Percentiles rank a stretch among this genome's conserved stretches.
Evolutionary conservation across 2,329 filamentous ascomycete genomes (phyloP).

Genomic region (Pseudogymnoascus sp.): DNA sequence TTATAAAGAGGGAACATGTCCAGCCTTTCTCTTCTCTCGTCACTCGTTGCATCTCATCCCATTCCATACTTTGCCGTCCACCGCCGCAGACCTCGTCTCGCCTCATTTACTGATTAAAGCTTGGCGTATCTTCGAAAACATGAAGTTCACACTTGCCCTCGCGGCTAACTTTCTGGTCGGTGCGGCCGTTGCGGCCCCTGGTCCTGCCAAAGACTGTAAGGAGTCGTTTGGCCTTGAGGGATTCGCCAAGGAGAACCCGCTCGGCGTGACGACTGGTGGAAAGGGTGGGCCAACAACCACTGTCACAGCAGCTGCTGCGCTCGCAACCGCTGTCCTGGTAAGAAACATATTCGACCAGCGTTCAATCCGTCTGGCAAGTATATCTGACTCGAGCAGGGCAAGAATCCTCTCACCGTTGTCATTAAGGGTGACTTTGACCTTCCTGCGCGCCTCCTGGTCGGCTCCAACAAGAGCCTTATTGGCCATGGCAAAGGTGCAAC

Average conservation of each 20-base stretch:
- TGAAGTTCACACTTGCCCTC: background rate
- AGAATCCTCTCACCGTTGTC: slow-evolving; percentile 38
- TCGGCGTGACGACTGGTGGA: slow-evolving; percentile 38
- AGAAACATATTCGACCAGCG: slow-evolving; percentile 24
- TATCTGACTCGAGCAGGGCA: slow-evolving; percentile 28
- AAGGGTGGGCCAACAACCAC: slow-evolving; percentile 39
- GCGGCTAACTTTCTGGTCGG: background rate
- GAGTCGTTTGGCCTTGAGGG: background rate
- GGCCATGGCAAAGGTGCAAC: slow-evolving; percentile 30
- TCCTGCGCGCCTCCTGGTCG: slow-evolving; percentile 18
- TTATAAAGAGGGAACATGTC: background rate
- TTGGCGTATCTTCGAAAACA: background rate
- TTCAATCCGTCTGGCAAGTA: background rate
- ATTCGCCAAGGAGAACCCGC: slow-evolving; percentile 8
- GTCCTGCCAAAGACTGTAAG: background rate
- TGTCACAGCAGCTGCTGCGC: slow-evolving; percentile 38
- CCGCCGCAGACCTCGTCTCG: background rate
- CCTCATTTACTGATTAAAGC: background rate
- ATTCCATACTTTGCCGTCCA: background rate
- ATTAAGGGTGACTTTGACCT: slow-evolving; percentile 33
- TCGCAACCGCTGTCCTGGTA: slow-evolving; percentile 32
- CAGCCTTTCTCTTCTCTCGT: background rate
- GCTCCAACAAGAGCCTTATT: slow-evolving; percentile 42
- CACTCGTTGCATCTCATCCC: background rate
- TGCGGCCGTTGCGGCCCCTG: background rate